Base-by-base conservation (phyloP, 257 asterid genomes). In the Nicotiana paniculata region DNA sequence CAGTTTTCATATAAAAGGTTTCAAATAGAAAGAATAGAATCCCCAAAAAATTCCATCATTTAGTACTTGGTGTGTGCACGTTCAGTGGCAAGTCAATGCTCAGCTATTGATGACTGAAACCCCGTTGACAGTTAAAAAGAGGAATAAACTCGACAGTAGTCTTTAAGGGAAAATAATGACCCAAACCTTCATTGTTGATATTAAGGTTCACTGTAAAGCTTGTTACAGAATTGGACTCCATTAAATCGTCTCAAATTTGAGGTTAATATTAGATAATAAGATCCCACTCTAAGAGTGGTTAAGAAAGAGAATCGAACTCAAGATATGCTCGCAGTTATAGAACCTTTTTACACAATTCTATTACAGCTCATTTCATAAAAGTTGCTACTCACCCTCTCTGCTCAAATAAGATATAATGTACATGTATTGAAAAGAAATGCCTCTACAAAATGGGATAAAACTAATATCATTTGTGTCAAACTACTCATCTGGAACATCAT, bases 401-500 rank as follows among this genome's bases (percentile, higher is more conserved):
- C 21, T 72, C 72, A 48, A 68, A 77, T 72, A 80, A 58, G 48
- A 35, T 16, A 18, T 54, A 77, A 82, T 89, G 26, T 80, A 88
- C 83, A 75, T 51, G 28, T 26, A 75, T 74, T 21, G 11, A 39
- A 46, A 8, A 63, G 13, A 85, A 84, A 62, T 68, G 54, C 65
- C 83, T 76, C 62, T 30, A 82, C 81, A 80, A 78, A 43, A 86
- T 81, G 66, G 81, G 87, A 82, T 86, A 58, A 6, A 81, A 82
- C 46, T 84, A 57, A 63, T 64, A 63, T 54, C 67, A 81, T 62
- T 81, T 32, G 59, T 13, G 43, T 66, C 62, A 24, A 48, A 63
- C 79, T 87, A 89, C 85, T 83, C 87, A 81, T 67, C 58, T 28
- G 87, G 81, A 67, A 37, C 78, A 55, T 88, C 91, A 9, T 87